These are phyloP conservation scores for Glomus cerebriforme DNA, from an alignment of 192 early-diverging fungal species.

Conservation along the genomic window DNA sequence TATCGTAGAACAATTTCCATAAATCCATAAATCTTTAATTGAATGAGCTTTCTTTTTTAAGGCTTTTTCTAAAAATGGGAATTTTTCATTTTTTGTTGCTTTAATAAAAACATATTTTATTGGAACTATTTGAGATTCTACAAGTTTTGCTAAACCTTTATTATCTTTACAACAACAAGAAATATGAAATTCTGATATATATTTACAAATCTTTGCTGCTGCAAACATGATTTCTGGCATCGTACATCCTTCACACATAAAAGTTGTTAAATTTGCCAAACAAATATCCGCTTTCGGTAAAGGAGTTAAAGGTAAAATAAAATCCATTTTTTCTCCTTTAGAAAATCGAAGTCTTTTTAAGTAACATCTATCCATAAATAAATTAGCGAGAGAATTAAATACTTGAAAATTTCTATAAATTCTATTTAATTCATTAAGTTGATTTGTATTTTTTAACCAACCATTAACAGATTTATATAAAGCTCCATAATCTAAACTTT, in stretches of 20 bases:
- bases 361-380: not conserved
- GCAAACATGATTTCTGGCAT: not conserved
- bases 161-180: not conserved
- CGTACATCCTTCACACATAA: not conserved
- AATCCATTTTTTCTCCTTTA: not conserved
- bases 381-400: not conserved
- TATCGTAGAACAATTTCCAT: not conserved
- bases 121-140: not conserved
- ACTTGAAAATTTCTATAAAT: not conserved
- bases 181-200: not conserved
- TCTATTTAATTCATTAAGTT: not conserved
- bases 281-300: not conserved
- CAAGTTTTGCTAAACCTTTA: not conserved
- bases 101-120: not conserved
- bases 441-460: not conserved
- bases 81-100: not conserved
- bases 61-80: not conserved
- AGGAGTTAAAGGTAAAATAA: not conserved
- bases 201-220: not conserved
- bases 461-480: not conserved
- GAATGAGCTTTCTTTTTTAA: not conserved
- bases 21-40: not conserved
- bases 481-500: not conserved
- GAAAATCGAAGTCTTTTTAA: not conserved
- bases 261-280: not conserved